Evolutionary conservation across 345 rosid species (phyloP).

Genomic region (Luvunga scandens): DNA sequence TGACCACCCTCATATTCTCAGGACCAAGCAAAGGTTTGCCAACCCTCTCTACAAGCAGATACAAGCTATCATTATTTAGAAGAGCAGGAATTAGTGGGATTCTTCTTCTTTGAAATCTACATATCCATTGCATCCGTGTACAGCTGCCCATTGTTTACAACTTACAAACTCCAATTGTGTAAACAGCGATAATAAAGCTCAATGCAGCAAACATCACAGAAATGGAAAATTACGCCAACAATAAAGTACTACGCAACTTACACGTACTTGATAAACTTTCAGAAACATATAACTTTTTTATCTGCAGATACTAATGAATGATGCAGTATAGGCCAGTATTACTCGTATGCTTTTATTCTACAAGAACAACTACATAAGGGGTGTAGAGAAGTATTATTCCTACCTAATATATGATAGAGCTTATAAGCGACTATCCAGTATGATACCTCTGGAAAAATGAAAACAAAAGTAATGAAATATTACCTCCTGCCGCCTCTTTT

Average conservation of each 20-base stretch:
- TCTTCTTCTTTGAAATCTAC: slow-evolving; percentile 43
- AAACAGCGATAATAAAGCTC: background rate
- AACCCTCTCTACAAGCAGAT: slow-evolving; percentile 46
- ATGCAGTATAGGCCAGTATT: background rate
- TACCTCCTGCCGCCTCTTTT: slow-evolving; percentile 65
- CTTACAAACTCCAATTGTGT: slow-evolving; percentile 32
- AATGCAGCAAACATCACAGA: no score
- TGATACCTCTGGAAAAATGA: background rate
- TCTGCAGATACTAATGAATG: no score
- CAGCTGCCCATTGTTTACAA: slow-evolving; percentile 59
- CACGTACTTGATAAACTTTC: no score
- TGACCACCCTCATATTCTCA: slow-evolving; percentile 40
- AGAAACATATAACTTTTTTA: no score
- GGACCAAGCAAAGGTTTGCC: slow-evolving; percentile 56
- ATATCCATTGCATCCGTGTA: slow-evolving; percentile 54
- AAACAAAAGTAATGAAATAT: background rate
- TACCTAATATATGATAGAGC: no score
- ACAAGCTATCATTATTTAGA: slow-evolving; percentile 54
- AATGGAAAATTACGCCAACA: no score
- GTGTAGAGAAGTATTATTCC: no score
- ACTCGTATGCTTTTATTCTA: background rate
- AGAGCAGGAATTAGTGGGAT: slow-evolving; percentile 58
- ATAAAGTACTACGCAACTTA: no score
- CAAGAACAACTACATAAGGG: background rate
- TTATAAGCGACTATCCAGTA: no score